Base-by-base conservation (phyloP, 768 basidiomycete species). In the Collybiopsis confluens region DNA sequence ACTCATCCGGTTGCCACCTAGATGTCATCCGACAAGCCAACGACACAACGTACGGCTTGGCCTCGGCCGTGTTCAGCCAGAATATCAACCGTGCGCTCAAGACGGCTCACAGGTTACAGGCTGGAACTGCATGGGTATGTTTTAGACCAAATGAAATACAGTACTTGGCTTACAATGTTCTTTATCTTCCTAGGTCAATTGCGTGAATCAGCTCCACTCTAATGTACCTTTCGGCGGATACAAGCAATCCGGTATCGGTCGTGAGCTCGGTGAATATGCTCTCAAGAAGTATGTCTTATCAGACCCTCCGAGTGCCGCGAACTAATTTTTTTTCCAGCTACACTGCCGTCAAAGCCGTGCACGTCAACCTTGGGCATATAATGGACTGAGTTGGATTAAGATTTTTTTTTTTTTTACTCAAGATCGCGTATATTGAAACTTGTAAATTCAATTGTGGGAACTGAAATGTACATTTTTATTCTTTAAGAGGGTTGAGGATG, bases 21-120 rank as follows among this genome's bases (percentile, higher is more conserved):
- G 82, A 85, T 51, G 78, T 74, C 27, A 63, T 83, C 53, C 67
- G 67, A 35, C 72, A 76, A 64, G 92, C 89, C 41, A 94, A 94
- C 71, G 82, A 92, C 64, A 84, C 86, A 0, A 58, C 73, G 46
- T 91, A 91, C 69, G 92, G 92, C 38, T 79, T 93, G 26, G 90
- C 88, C 6, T 82, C 85, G 2, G 83, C 87, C 7, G 79, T 94
- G 52, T 90, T 90, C 73, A 79, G 86, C 43, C 70, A 76, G 62
- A 76, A 92, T 71, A 67, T 89, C 65, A 79, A 72, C 48, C 76
- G 85, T 30, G 90, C 86, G 2, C 70, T 92, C 54, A 67, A 69
- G 48, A 78, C 83, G 11, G 83, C 89, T 24, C 79, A 87, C 66
- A 71, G 68, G 55, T 69, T 94, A 54, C 78, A 85, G 58, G 84